Evolutionary conservation across 768 basidiomycete species (phyloP).

Genomic region (Imleria badia): DNA sequence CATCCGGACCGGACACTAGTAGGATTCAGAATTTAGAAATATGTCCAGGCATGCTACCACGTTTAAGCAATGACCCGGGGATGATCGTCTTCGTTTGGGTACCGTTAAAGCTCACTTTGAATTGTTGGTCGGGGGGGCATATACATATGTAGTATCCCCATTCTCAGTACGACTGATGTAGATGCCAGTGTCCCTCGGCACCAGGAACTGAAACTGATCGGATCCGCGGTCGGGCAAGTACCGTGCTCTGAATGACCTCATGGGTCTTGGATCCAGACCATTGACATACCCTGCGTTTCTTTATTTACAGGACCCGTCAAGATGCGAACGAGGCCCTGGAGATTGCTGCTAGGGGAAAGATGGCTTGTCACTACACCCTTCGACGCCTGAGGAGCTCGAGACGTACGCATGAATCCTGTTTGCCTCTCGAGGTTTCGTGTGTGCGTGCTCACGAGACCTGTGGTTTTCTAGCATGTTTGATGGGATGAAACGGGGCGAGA

Average conservation of each 20-base stretch:
- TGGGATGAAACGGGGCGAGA: constrained; percentile 18
- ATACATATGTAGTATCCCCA: not conserved
- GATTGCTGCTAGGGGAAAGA: constrained; percentile 42
- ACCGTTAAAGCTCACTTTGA: constrained; percentile 35
- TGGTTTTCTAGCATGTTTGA: constrained; percentile 15
- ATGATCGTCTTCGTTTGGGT: constrained; percentile 43
- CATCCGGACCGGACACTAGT: too few species aligned
- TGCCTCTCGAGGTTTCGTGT: not conserved
- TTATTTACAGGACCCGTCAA: constrained; percentile 35
- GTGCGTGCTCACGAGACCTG: not conserved
- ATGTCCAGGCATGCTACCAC: constrained; percentile 35
- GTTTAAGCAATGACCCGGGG: constrained; percentile 42
- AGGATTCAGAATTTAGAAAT: too few species aligned
- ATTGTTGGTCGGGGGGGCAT: constrained; percentile 28
- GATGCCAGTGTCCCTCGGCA: not conserved
- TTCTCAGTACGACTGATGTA: not conserved
- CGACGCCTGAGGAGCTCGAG: constrained; percentile 30
- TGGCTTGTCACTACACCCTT: constrained; percentile 33
- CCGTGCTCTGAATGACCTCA: not conserved
- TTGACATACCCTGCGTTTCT: not conserved
- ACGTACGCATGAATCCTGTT: constrained; percentile 5
- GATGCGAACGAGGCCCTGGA: constrained; percentile 49
- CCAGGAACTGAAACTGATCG: constrained; percentile 26
- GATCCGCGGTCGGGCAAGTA: constrained; percentile 20
- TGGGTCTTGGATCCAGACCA: not conserved